Evolutionary conservation across 2,329 filamentous ascomycete genomes (phyloP).

Genomic region (Scedosporium boydii): DNA sequence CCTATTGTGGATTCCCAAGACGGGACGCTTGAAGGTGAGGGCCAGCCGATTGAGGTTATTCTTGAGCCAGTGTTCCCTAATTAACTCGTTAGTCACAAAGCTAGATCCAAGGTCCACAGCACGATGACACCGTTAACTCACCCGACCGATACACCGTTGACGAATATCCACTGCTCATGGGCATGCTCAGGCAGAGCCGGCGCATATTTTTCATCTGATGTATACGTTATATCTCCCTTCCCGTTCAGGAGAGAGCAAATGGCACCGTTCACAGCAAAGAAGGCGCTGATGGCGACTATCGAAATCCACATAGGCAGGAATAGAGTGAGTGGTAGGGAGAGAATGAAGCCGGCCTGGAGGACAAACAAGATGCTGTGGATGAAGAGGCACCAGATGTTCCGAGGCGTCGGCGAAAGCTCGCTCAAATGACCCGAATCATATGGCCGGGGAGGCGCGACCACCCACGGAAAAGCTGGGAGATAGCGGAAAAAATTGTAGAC

Average conservation of each 20-base stretch:
- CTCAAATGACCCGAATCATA: constrained; percentile 44
- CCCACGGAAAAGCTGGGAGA: constrained; percentile 46
- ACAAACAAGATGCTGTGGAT: constrained; percentile 50
- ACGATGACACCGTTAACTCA: constrained; percentile 24
- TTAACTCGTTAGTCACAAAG: constrained; percentile 9
- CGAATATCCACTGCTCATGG: constrained; percentile 68
- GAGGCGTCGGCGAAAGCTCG: constrained; percentile 50
- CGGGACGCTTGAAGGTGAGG: constrained; percentile 59
- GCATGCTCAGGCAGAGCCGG: constrained; percentile 37
- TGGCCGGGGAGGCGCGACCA: constrained; percentile 49
- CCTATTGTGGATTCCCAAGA: constrained; percentile 66
- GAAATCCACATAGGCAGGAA: constrained; percentile 41
- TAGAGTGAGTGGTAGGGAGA: constrained; percentile 43
- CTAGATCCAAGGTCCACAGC: not conserved
- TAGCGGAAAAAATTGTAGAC: constrained; percentile 46
- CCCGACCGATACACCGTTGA: constrained; percentile 63
- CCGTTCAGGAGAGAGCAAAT: constrained; percentile 43
- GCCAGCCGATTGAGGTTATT: constrained; percentile 63
- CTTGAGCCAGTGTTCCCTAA: constrained; percentile 55
- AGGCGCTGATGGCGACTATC: constrained; percentile 26
- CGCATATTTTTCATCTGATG: constrained; percentile 44
- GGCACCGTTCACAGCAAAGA: constrained; percentile 38
- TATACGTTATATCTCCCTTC: constrained; percentile 36
- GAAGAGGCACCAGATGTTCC: constrained; percentile 47
- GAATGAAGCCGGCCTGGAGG: constrained; percentile 50